phyloP scores from a whole-genome alignment of 2,329 filamentous ascomycete species.

The Sclerotinia subarctica region DNA sequence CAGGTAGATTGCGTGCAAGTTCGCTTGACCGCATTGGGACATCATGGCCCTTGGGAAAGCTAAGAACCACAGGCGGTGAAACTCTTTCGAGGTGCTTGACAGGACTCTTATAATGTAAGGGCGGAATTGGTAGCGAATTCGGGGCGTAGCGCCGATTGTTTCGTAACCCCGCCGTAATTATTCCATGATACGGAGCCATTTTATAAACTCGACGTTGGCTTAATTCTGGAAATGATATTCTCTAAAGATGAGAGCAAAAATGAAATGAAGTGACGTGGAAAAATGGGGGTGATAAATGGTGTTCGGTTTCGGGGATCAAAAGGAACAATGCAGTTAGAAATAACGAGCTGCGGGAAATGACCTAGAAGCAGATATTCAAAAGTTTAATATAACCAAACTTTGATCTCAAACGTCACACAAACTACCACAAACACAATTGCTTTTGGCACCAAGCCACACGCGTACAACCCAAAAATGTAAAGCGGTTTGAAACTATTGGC shows the following conservation, averaged over 20 bases:
- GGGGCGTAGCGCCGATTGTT: neutral
- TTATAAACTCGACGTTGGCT: slow-evolving; percentile 6
- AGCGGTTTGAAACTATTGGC: neutral
- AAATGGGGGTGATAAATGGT: neutral
- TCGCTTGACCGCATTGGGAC: neutral
- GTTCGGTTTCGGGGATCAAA: neutral
- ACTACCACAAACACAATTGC: neutral
- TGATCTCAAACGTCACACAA: neutral
- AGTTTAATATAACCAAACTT: slow-evolving; percentile 9
- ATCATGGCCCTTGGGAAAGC: neutral
- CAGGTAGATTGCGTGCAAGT: slow-evolving; percentile 10
- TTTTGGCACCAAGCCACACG: neutral
- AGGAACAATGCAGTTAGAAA: neutral
- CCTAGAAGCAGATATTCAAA: neutral
- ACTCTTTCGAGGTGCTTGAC: slow-evolving; percentile 10
- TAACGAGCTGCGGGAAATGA: neutral
- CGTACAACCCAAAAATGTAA: neutral
- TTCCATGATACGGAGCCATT: slow-evolving; percentile 20
- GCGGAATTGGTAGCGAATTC: neutral
- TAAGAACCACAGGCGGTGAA: slow-evolving; percentile 11
- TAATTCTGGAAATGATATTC: neutral
- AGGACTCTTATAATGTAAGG: neutral
- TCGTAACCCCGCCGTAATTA: slow-evolving; percentile 16
- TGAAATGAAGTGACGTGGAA: neutral
- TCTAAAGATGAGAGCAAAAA: neutral